Evolutionary conservation across 768 basidiomycete genomes (phyloP).

Genomic region (Chiua virens): DNA sequence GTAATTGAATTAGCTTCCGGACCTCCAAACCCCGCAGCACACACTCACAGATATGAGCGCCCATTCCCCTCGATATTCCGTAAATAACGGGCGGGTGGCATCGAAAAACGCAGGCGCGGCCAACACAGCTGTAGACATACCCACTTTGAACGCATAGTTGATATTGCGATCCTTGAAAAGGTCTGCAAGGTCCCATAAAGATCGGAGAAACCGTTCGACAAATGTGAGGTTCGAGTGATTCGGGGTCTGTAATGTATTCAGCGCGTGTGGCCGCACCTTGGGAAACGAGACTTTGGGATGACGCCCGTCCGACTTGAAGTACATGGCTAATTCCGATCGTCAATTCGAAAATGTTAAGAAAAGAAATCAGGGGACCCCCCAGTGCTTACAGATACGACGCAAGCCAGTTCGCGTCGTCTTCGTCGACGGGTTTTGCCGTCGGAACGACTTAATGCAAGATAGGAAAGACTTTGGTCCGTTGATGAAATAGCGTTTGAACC

Average conservation of each 20-base stretch:
- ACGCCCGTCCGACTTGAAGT: conserved; percentile 49
- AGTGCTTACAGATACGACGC: conserved; percentile 44
- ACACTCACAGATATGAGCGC: conserved; percentile 81
- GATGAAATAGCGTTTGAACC: conserved; percentile 41
- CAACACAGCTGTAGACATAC: conserved; percentile 78
- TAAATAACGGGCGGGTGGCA: conserved; percentile 70
- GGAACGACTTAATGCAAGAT: conserved; percentile 19
- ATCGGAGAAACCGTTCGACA: conserved; percentile 63
- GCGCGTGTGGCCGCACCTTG: conserved; percentile 77
- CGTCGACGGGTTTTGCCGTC: conserved; percentile 9
- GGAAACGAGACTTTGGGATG: conserved; percentile 71
- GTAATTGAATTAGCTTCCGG: conserved; percentile 4
- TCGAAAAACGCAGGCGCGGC: conserved; percentile 90
- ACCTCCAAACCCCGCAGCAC: conserved; percentile 12
- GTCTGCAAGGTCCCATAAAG: conserved; percentile 69
- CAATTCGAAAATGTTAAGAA: conserved; percentile 3
- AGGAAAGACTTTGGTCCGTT: conserved; percentile 23
- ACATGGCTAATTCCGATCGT: conserved; percentile 40
- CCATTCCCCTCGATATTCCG: conserved; percentile 91
- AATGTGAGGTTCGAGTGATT: conserved; percentile 55
- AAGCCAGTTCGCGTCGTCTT: conserved; percentile 23
- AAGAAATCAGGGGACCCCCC: background rate
- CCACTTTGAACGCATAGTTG: conserved; percentile 87
- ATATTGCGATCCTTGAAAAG: conserved; percentile 70
- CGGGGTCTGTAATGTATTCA: conserved; percentile 84